Base-by-base conservation (phyloP, 2,329 filamentous ascomycete species). In the Periconia macrospinosa region DNA sequence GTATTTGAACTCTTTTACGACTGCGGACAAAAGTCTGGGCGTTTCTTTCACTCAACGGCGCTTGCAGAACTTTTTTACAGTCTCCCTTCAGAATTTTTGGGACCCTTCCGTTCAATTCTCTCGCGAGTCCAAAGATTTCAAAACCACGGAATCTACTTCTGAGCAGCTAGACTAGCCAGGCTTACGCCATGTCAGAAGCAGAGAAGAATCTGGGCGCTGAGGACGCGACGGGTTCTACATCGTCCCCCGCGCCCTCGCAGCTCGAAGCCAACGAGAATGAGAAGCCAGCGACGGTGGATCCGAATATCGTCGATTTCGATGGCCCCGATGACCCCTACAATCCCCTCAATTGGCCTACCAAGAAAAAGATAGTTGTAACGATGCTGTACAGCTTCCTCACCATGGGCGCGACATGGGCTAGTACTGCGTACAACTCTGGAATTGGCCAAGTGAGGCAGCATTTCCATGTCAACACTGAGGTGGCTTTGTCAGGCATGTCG, bases 371-470 rank as follows among this genome's bases (percentile, higher is more conserved):
- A 72, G 57, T 70, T 7, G 73, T 72, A 0, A 77, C 75, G 1
- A 57, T 75, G 44, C 70, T 75, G 18, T 88, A 87, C 70, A 84
- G 83, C 2, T 71, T 86, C 49, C 83, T 82, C 5, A 86, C 84
- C 8, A 84, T 86, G 85, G 79, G 58, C 46, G 70, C 75, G 15
- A 79, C 78, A 1, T 80, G 74, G 70, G 75, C 78, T 14, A 78
- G 75, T 60, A 74, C 76, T 14, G 48, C 46, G 43, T 88, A 86
- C 66, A 82, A 84, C 2, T 77, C 84, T 0, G 86, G 82, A 6
- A 82, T 82, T 0, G 18, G n/a, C 0, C 76, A 82, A 59, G 75
- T 88, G 1, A 75, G 80, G 19, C 40, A 68, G 3, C 66, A 80
- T n/a, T 81, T 79, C 52, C 56, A 69, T 6, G 72, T 79, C 2